These are phyloP conservation scores for Heterobasidion irregulare DNA, from an alignment of 1,284 basidiomycete species.

Conservation along the genomic window DNA sequence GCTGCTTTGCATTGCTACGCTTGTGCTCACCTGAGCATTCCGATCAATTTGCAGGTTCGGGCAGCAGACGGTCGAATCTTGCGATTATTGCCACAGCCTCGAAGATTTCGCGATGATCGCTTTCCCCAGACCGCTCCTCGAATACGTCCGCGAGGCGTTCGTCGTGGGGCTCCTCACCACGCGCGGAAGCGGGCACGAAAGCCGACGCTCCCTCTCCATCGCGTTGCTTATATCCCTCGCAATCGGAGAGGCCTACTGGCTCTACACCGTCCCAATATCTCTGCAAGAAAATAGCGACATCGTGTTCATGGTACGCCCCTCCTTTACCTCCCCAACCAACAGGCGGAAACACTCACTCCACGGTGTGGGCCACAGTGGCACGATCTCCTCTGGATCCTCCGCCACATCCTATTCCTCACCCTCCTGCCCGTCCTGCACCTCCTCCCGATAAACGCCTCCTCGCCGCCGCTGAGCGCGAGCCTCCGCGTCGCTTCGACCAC, in stretches of 20 bases:
- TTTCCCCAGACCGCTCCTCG: conserved; percentile 42
- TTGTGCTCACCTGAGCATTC: background rate
- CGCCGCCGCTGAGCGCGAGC: background rate
- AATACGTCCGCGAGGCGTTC: conserved; percentile 48
- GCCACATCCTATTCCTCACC: conserved; percentile 48
- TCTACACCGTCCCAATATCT: conserved; percentile 36
- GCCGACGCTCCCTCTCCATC: conserved; percentile 40
- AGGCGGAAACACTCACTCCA: background rate
- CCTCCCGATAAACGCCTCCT: background rate
- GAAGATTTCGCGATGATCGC: conserved; percentile 53
- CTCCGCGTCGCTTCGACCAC: background rate
- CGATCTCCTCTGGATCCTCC: conserved; percentile 44
- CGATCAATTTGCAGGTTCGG: conserved; percentile 42
- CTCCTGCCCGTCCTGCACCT: conserved; percentile 43
- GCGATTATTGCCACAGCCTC: conserved; percentile 50
- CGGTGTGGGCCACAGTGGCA: conserved; percentile 42
- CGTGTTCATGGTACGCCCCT: conserved; percentile 42
- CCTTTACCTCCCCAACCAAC: background rate
- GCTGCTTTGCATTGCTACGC: background rate
- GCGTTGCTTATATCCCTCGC: conserved; percentile 39
- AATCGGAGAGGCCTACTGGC: conserved; percentile 45
- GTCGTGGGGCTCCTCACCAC: conserved; percentile 46
- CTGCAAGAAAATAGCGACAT: conserved; percentile 24
- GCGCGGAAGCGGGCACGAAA: conserved; percentile 29
- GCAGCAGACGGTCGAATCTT: conserved; percentile 50